Conservation (phyloP, 2,329 filamentous ascomycete species). For the Elsinoe necatrix region DNA sequence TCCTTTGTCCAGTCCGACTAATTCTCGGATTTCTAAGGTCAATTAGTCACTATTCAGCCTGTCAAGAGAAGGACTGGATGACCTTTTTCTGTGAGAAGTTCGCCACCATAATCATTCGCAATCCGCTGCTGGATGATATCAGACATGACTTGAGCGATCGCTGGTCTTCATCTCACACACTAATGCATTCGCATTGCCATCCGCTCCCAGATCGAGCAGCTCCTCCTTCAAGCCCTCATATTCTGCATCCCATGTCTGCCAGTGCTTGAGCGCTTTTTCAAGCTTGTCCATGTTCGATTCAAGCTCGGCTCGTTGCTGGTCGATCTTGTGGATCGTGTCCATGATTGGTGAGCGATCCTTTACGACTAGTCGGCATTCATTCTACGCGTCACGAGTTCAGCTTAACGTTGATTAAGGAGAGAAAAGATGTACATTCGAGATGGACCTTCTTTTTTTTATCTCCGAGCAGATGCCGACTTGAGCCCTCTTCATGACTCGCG, state of each 20-base stretch:
- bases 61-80: background rate
- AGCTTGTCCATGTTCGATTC: conserved; percentile 69
- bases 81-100: conserved; percentile 52
- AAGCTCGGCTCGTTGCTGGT: conserved; percentile 57
- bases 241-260: conserved; percentile 84
- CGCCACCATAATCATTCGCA: conserved; percentile 52
- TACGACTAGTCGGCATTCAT: no score
- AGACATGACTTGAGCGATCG: background rate
- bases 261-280: conserved; percentile 68
- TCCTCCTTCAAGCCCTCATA: conserved; percentile 86
- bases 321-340: background rate
- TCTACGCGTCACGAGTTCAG: no score
- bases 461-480: background rate
- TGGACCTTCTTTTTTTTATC: background rate
- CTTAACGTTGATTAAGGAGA: no score
- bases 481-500: background rate
- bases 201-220: conserved; percentile 49
- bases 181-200: conserved; percentile 47
- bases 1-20: conserved; percentile 41
- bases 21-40: conserved; percentile 42
- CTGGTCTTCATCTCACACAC: conserved; percentile 23
- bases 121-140: conserved; percentile 31
- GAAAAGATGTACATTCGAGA: background rate
- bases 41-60: conserved; percentile 1
- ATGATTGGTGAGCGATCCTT: background rate